phyloP scores from a whole-genome alignment of 225 moss, liverwort and hornwort species.

The Bryum argenteum region DNA sequence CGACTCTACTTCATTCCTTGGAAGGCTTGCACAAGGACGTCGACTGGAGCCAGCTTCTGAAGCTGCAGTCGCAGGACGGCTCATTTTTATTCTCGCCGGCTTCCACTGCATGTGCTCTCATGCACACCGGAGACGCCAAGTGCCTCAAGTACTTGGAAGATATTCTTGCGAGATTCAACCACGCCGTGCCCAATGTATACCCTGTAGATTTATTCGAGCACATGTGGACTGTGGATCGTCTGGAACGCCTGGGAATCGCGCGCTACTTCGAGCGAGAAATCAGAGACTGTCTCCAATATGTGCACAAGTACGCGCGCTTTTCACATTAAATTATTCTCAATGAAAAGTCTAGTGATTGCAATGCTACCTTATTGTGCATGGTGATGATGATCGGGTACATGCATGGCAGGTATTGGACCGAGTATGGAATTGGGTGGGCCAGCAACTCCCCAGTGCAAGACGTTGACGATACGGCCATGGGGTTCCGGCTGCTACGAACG shows the following conservation, averaged over 20 bases:
- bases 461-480: conserved; percentile 86
- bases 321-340: too few species aligned
- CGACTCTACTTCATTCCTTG: conserved; percentile 72
- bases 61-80: conserved; percentile 70
- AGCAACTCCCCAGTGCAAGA: conserved; percentile 59
- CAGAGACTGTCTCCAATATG: conserved; percentile 66
- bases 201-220: conserved; percentile 86
- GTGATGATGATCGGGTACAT: background rate
- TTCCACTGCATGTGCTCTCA: conserved; percentile 77
- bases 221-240: conserved; percentile 64
- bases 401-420: conserved; percentile 48
- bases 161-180: conserved; percentile 56
- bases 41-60: conserved; percentile 68
- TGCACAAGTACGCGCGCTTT: conserved; percentile 41
- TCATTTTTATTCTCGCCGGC: conserved; percentile 77
- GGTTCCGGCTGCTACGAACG: conserved; percentile 70
- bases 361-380: too few species aligned
- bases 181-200: conserved; percentile 78
- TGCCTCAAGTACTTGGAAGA: conserved; percentile 62
- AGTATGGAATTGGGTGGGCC: conserved; percentile 65
- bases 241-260: conserved; percentile 72
- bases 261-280: conserved; percentile 75
- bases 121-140: conserved; percentile 63
- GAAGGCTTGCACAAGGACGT: conserved; percentile 73
- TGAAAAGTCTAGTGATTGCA: too few species aligned